Evolutionary conservation across 1,284 basidiomycete species (phyloP).

Genomic region (Tilletiopsis washingtonensis): DNA sequence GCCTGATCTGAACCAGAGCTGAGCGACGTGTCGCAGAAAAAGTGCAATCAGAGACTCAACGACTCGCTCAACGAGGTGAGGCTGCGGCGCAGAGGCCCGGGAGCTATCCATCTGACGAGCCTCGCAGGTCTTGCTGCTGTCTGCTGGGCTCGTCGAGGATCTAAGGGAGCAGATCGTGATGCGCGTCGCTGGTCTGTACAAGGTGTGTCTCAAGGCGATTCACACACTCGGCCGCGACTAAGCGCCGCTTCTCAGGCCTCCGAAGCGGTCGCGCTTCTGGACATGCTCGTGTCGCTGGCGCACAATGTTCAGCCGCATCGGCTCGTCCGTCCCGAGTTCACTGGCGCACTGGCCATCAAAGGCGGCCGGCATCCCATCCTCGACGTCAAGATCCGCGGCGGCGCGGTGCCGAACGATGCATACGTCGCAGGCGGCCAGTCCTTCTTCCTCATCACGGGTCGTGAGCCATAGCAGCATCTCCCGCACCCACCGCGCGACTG

Average conservation of each 20-base stretch:
- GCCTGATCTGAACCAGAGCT: constrained; percentile 7
- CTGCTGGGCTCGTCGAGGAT: constrained; percentile 51
- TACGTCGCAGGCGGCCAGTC: constrained; percentile 50
- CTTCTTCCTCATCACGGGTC: constrained; percentile 48
- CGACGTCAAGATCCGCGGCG: constrained; percentile 60
- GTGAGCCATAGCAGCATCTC: constrained; percentile 1
- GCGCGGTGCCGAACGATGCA: constrained; percentile 30
- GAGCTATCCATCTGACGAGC: too few species aligned
- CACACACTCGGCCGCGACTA: neutral
- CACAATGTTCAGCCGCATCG: constrained; percentile 11
- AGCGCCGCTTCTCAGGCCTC: constrained; percentile 14
- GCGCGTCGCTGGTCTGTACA: constrained; percentile 23
- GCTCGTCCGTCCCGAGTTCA: constrained; percentile 26
- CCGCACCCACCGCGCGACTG: constrained; percentile 59
- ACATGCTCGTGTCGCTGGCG: constrained; percentile 28
- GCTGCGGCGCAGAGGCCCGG: too few species aligned
- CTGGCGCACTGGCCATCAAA: constrained; percentile 38
- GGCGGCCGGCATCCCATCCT: constrained; percentile 55
- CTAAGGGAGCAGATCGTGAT: constrained; percentile 17
- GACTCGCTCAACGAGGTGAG: constrained; percentile 7
- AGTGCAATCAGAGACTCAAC: constrained; percentile 8
- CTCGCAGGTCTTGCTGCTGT: constrained; percentile 62
- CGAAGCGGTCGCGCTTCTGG: constrained; percentile 30
- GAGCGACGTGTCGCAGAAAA: constrained; percentile 3
- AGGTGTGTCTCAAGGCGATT: constrained; percentile 9